Percentiles rank a stretch among this genome's conserved stretches.
phyloP scores from a whole-genome alignment of 495 filamentous ascomycete genomes.

The Annulohypoxylon bovei region DNA sequence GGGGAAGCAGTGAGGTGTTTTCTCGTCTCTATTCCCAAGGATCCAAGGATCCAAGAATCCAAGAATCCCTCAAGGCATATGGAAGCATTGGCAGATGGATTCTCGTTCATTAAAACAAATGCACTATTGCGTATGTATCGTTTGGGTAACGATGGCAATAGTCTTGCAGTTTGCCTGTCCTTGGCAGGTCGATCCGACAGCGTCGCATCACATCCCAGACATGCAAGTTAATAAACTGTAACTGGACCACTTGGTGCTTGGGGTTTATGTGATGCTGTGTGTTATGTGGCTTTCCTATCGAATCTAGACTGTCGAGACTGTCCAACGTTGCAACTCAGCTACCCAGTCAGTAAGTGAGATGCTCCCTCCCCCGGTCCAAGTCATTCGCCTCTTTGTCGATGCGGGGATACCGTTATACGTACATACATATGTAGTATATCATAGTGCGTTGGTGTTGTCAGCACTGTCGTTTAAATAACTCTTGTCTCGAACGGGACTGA shows the following conservation, averaged over 20 bases:
- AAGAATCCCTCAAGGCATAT: not conserved
- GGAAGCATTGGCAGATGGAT: slow-evolving; percentile 31
- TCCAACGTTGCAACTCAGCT: not conserved
- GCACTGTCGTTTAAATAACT: slow-evolving; percentile 16
- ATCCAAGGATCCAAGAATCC: not conserved
- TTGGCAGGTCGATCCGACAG: slow-evolving; percentile 48
- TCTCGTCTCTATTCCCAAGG: not conserved
- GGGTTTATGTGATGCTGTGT: no score
- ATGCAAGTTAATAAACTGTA: slow-evolving; percentile 37
- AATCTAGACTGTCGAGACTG: slow-evolving; percentile 26
- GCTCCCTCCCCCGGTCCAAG: no score
- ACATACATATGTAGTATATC: no score
- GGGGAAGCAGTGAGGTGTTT: slow-evolving; percentile 17
- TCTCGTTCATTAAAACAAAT: slow-evolving; percentile 34
- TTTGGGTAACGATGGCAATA: slow-evolving; percentile 30
- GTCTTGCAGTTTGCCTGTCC: slow-evolving; percentile 33
- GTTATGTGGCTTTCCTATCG: not conserved
- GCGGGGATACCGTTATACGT: no score
- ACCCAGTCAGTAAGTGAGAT: no score
- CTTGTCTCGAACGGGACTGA: slow-evolving; percentile 22
- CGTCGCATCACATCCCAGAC: slow-evolving; percentile 39
- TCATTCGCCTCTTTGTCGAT: slow-evolving; percentile 13
- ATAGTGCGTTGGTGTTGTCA: slow-evolving; percentile 1
- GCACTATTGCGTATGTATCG: slow-evolving; percentile 45
- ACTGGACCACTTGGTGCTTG: slow-evolving; percentile 29